Conservation (phyloP, 441 rosid genomes). For the Geranium incanum region DNA sequence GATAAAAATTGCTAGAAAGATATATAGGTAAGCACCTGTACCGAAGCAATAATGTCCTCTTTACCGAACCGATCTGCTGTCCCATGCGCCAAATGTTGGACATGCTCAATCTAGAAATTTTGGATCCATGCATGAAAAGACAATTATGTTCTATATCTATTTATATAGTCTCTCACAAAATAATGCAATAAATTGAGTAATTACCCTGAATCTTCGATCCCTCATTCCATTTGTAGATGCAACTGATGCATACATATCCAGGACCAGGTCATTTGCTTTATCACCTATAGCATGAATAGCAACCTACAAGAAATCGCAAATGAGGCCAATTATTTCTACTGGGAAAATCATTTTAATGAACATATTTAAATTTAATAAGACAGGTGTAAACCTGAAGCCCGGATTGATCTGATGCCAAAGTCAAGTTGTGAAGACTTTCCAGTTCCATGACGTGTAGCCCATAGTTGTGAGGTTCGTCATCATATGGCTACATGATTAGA, state of each 20-base stretch:
- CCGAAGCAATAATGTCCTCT: slow-evolving; percentile 62
- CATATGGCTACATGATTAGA: slow-evolving; percentile 49
- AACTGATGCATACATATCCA: slow-evolving; percentile 55
- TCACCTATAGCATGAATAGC: slow-evolving; percentile 92
- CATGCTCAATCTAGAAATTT: slow-evolving; percentile 65
- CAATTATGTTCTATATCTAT: slow-evolving; percentile 6
- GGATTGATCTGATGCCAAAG: slow-evolving; percentile 54
- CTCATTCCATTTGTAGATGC: slow-evolving; percentile 56
- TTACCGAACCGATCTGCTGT: slow-evolving; percentile 60
- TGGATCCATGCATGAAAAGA: slow-evolving; percentile 15
- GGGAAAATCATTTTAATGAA: background rate
- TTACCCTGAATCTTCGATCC: slow-evolving; percentile 79
- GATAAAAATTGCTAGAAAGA: slow-evolving; percentile 10
- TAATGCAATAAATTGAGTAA: background rate
- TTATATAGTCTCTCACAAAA: background rate
- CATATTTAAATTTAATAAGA: background rate
- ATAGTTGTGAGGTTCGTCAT: slow-evolving; percentile 53
- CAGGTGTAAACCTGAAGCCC: slow-evolving; percentile 66
- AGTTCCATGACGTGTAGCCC: slow-evolving; percentile 59
- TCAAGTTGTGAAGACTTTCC: slow-evolving; percentile 55
- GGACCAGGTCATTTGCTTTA: slow-evolving; percentile 70
- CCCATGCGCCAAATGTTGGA: slow-evolving; percentile 69
- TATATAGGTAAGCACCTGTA: slow-evolving; percentile 46
- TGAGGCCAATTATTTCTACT: slow-evolving; percentile 1
- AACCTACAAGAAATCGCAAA: slow-evolving; percentile 43